Evolutionary conservation across 768 basidiomycete genomes (phyloP).

Genomic region (Hemileccinum rubropunctum): DNA sequence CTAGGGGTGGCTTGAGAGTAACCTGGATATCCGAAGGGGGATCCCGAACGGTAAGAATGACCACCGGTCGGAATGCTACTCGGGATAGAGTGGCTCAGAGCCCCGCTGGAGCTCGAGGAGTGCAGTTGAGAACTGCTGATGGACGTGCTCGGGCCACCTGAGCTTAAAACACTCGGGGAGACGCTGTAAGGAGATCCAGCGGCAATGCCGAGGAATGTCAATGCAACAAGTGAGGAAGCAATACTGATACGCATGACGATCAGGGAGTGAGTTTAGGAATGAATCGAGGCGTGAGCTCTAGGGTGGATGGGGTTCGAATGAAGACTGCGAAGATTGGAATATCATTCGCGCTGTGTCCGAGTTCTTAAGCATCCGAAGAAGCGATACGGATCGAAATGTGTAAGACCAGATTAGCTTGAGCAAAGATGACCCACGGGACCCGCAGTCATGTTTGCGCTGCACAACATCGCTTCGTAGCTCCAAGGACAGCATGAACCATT

Average conservation of each 20-base stretch:
- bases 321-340: not conserved
- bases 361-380: no score
- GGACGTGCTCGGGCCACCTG: not conserved
- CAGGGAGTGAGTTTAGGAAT: not conserved
- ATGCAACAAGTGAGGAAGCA: not conserved
- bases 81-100: not conserved
- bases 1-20: not conserved
- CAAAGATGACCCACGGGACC: no score
- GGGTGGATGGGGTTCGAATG: not conserved
- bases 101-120: not conserved
- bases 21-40: not conserved
- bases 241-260: slow-evolving; percentile 11
- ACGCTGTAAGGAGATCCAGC: not conserved
- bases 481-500: no score
- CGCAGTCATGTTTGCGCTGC: no score
- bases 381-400: no score
- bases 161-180: not conserved
- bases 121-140: not conserved
- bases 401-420: no score
- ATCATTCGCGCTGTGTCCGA: no score
- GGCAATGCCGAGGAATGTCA: slow-evolving; percentile 2
- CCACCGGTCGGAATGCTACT: not conserved
- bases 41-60: not conserved
- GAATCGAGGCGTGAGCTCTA: no score
- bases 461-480: no score